Base-by-base conservation (phyloP, 1,284 basidiomycete genomes). In the Phenoliferia sp. region DNA sequence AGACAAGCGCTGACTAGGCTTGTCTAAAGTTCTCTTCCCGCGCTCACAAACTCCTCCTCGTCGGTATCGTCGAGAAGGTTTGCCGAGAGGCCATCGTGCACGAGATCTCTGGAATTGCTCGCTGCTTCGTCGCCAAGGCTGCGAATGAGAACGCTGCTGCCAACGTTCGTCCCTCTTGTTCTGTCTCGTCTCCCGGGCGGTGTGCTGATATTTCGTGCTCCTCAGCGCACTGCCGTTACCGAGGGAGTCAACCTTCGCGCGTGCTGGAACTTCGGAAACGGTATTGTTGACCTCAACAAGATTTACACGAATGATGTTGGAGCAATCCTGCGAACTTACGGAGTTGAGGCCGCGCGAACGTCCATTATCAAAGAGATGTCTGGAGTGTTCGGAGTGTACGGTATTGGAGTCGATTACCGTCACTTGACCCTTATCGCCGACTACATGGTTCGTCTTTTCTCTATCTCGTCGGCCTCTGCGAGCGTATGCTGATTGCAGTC, bases 371-470 rank as follows among this genome's bases (percentile, higher is more conserved):
- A 85, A 67, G 95, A 99, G 80, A 91, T 99, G 81, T 85, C 88
- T 57, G 87, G 86, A 48, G 93, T 99, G 63, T 99, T 99, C 80
- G 88, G 87, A n/a, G 93, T 90, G 3, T 99, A 99, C 82, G 95
- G 90, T 78, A 99, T 99, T 77, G 91, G 90, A 69, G 96, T 99
- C 64, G 89, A 98, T 80, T 87, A 87, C 75, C 87, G 96, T 65
- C 96, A 99, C 83, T 83, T 99, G 64, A 94, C 94, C 77, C 84
- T 99, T 69, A 97, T 99, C 78, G 96, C 96, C 36, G 96, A 99
- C 80, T 99, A 99, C 80, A 97, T 97, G 94, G 92, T 94, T 76
- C 73, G 88, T 80, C 60, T 29, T 58, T 29, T 60, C 17, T 61
- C 31, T 61, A 68, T 17, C 67, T 59, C 61, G 50, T n/a, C n/a